Base-by-base conservation (phyloP, 306 rosid genomes). In the Casuarina cunninghamiana region DNA sequence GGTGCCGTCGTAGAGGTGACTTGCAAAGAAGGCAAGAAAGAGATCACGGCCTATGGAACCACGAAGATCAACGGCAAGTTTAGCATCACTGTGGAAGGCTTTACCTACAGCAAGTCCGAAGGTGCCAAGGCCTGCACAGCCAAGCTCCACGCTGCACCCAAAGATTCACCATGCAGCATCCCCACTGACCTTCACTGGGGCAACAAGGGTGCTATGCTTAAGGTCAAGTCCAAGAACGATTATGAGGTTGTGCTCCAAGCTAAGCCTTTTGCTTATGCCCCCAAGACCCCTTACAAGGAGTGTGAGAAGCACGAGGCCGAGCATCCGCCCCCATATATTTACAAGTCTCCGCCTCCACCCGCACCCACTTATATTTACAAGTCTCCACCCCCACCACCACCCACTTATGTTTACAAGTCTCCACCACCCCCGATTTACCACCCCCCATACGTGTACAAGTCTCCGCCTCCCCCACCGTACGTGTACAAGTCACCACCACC, bases 1-100 rank as follows among this genome's bases (percentile, higher is more conserved):
- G 98, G 91, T 75, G 97, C 92, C 38, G 83, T 88, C 42, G 97
- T 94, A 73, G 95, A 90, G 83, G 93, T 94, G 41, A 89, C 81
- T 48, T 94, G 97, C 84, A 80, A 90, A 80, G 93, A 83, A 1
- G 98, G 91, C 9, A 77, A 85, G 57, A 82, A 90, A 13, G 83
- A 83, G 32, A 83, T 92, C 39, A 88, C 61, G 71, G 94, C 93
- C 0, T 94, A 89, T 32, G 98, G 97, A 11, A 84, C 76, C 81
- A 92, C 98, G 0, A 94, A 94, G 80, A 88, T 50, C 81, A 94
- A 94, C 16, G 98, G 98, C 55, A 94, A 94, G 72, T 94, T 83
- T 44, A 87, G 92, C 71, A 76, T 94, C 62, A 71, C 87, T 1
- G 70, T 94, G 17, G 66, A 88, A 43, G 90, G 77, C 72, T 92